Conservation (phyloP, 495 filamentous ascomycete species). For the Pyrenopolyporus hunteri region DNA sequence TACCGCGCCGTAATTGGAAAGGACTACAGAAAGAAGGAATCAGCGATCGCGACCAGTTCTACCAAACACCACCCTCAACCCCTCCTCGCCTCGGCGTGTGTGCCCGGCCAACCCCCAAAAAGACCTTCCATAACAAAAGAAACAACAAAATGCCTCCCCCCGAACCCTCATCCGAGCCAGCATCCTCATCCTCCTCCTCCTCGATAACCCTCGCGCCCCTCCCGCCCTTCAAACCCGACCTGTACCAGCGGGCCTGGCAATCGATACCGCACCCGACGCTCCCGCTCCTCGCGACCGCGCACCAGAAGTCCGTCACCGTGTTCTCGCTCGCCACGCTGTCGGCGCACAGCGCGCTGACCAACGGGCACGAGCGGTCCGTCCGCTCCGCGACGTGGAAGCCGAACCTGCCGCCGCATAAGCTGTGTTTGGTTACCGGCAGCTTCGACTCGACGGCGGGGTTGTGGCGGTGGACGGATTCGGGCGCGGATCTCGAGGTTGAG, state of each 20-base stretch:
- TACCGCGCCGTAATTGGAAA: no score
- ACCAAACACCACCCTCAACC: no score
- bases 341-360: slow-evolving; percentile 76
- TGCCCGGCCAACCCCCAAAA: no score
- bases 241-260: slow-evolving; percentile 85
- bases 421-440: slow-evolving; percentile 84
- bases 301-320: slow-evolving; percentile 81
- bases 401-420: slow-evolving; percentile 59
- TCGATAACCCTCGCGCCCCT: slow-evolving; percentile 42
- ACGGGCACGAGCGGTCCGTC: slow-evolving; percentile 88
- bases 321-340: slow-evolving; percentile 84
- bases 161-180: no score
- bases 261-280: slow-evolving; percentile 84
- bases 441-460: slow-evolving; percentile 91
- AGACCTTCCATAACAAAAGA: background rate
- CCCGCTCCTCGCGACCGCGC: slow-evolving; percentile 87
- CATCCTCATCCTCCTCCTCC: slow-evolving; percentile 16
- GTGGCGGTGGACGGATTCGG: slow-evolving; percentile 72
- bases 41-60: no score
- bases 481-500: slow-evolving; percentile 38
- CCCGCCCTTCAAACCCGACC: slow-evolving; percentile 64
- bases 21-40: no score
- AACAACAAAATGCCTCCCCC: slow-evolving; percentile 1
- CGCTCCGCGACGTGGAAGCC: slow-evolving; percentile 87
- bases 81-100: no score